A percentile compares a stretch with the other conserved stretches of the same genome.
These are phyloP conservation scores for Emericellopsis cladophorae DNA, from an alignment of 2,329 filamentous ascomycete genomes.

Conservation along the genomic window DNA sequence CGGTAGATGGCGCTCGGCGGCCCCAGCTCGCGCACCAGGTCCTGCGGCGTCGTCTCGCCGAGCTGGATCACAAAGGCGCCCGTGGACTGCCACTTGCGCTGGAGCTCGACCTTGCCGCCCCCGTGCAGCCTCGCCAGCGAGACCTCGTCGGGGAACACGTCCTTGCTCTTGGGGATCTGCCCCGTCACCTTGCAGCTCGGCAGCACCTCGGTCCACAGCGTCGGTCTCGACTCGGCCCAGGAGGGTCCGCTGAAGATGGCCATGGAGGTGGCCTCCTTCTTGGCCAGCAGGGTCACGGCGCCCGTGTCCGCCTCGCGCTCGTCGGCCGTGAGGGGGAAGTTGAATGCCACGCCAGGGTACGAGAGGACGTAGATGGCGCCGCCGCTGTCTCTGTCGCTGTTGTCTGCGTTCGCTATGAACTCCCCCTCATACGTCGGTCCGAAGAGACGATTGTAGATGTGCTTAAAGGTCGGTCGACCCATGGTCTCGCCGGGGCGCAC, in stretches of 20 bases:
- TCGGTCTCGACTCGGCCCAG: conserved; percentile 72
- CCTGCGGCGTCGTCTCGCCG: conserved; percentile 82
- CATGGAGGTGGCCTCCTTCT: conserved; percentile 70
- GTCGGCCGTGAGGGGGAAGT: conserved; percentile 64
- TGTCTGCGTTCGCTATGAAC: conserved; percentile 49
- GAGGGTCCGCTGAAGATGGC: conserved; percentile 83
- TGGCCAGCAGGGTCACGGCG: conserved; percentile 75
- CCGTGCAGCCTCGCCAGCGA: conserved; percentile 69
- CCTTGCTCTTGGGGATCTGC: conserved; percentile 57
- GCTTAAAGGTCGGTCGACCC: conserved; percentile 64
- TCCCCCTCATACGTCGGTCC: conserved; percentile 91
- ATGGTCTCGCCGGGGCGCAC: conserved; percentile 41
- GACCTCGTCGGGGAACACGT: conserved; percentile 78
- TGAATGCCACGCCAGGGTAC: conserved; percentile 89
- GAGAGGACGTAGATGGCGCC: conserved; percentile 78
- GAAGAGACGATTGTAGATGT: conserved; percentile 87
- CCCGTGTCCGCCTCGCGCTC: conserved; percentile 67
- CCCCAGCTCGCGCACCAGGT: conserved; percentile 79
- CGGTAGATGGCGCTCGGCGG: conserved; percentile 90
- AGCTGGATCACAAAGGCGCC: conserved; percentile 57
- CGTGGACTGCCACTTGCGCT: conserved; percentile 55
- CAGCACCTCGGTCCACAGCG: conserved; percentile 63
- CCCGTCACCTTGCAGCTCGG: conserved; percentile 62
- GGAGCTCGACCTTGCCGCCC: conserved; percentile 64
- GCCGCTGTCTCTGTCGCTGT: conserved; percentile 18